Conservation (phyloP, 2,329 filamentous ascomycete genomes). For the Pseudocercospora pini-densiflorae region DNA sequence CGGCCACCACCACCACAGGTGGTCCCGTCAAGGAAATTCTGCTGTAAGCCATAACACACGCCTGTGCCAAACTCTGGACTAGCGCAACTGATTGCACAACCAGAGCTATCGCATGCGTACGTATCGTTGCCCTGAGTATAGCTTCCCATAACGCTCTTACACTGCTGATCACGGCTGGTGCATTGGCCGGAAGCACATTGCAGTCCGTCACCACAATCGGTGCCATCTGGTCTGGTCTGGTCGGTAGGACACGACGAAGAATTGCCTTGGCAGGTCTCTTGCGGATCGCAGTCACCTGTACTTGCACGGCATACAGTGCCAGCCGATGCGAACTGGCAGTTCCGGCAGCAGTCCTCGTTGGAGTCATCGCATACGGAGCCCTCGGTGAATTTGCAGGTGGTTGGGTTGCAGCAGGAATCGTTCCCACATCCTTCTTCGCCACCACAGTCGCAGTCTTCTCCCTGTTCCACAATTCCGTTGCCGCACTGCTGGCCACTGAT, state of each 20-base stretch:
- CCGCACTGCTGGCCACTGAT: constrained; percentile 87
- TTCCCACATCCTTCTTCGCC: constrained; percentile 70
- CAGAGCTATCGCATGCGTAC: constrained; percentile 73
- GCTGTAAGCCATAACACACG: constrained; percentile 75
- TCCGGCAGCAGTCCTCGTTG: constrained; percentile 82
- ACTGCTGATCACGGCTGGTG: constrained; percentile 89
- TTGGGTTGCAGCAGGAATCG: constrained; percentile 82
- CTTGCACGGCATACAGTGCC: constrained; percentile 78
- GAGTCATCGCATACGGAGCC: constrained; percentile 79
- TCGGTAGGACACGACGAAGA: constrained; percentile 76
- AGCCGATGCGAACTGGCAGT: constrained; percentile 70
- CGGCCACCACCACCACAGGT: constrained; percentile 77
- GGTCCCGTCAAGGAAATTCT: constrained; percentile 94
- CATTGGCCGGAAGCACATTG: constrained; percentile 91
- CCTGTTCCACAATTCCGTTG: constrained; percentile 93
- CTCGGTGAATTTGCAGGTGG: constrained; percentile 81
- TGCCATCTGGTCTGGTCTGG: constrained; percentile 69
- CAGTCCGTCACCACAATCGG: constrained; percentile 72
- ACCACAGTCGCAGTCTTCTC: constrained; percentile 96
- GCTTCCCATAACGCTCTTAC: constrained; percentile 79
- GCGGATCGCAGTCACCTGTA: constrained; percentile 80
- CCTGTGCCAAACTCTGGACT: constrained; percentile 69
- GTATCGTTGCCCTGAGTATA: constrained; percentile 76
- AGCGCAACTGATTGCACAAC: constrained; percentile 77
- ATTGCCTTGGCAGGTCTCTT: constrained; percentile 79